Conservation (phyloP, 2,329 filamentous ascomycete species). For the Pseudogymnoascus sp. region DNA sequence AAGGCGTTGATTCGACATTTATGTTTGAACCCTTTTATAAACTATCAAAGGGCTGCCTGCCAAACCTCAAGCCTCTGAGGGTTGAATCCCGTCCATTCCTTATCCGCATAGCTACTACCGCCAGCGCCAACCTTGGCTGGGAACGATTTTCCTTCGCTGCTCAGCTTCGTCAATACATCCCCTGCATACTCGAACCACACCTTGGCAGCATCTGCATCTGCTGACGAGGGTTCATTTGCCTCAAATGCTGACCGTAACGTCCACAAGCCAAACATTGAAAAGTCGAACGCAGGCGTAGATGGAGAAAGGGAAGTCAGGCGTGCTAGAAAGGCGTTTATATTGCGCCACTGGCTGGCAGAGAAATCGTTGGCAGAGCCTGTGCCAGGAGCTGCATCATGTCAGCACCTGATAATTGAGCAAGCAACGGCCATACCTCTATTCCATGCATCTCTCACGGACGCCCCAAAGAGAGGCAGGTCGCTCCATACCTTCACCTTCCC, state of each 20-base stretch:
- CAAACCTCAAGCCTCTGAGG: slow-evolving; percentile 24
- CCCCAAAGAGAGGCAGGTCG: slow-evolving; percentile 25
- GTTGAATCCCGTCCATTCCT: slow-evolving; percentile 25
- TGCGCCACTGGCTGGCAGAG: slow-evolving; percentile 15
- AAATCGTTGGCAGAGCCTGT: slow-evolving; percentile 13
- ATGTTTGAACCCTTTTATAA: neutral
- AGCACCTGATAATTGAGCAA: neutral
- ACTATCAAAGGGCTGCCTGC: slow-evolving; percentile 14
- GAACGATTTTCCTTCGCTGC: slow-evolving; percentile 11
- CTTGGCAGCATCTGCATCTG: slow-evolving; percentile 19
- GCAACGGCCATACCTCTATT: slow-evolving; percentile 23
- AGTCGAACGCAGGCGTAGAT: slow-evolving; percentile 19
- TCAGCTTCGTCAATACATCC: slow-evolving; percentile 16
- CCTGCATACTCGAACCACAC: slow-evolving; percentile 22
- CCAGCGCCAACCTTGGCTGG: slow-evolving; percentile 16
- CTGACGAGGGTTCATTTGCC: slow-evolving; percentile 11
- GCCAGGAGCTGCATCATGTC: slow-evolving; percentile 15
- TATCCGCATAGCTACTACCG: slow-evolving; percentile 17
- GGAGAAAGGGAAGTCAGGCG: slow-evolving; percentile 21
- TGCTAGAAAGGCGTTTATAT: slow-evolving; percentile 23
- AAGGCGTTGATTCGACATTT: neutral
- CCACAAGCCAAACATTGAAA: slow-evolving; percentile 27
- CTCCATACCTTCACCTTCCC: slow-evolving; percentile 22
- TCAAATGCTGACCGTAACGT: slow-evolving; percentile 26
- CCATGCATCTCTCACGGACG: slow-evolving; percentile 22